These are phyloP conservation scores for Casaregolazyma lundiana DNA, from an alignment of 1,139 yeast species.

Conservation along the genomic window DNA sequence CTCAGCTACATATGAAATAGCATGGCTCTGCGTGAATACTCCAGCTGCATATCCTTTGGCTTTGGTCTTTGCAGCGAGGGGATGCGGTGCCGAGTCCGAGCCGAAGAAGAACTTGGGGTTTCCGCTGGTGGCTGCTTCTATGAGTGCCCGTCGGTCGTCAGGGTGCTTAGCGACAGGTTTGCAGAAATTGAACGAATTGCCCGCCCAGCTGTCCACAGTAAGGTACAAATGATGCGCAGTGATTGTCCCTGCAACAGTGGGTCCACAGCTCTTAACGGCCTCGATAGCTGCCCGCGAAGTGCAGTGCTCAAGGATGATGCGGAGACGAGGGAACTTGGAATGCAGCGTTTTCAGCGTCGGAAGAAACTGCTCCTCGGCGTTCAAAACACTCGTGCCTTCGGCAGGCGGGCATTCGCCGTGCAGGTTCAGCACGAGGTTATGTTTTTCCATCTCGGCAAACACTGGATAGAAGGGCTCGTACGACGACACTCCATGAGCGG, in stretches of 20 bases:
- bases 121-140: slow-evolving; percentile 88
- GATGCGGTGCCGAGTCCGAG: slow-evolving; percentile 97
- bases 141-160: slow-evolving; percentile 69
- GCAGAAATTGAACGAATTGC: slow-evolving; percentile 90
- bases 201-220: slow-evolving; percentile 95
- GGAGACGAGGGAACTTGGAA: slow-evolving; percentile 74
- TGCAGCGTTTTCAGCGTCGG: slow-evolving; percentile 87
- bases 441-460: slow-evolving; percentile 79
- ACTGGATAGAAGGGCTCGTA: slow-evolving; percentile 84
- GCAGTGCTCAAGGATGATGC: slow-evolving; percentile 91
- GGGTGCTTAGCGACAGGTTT: slow-evolving; percentile 97
- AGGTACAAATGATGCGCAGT: slow-evolving; percentile 92
- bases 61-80: slow-evolving; percentile 67
- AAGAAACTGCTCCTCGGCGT: slow-evolving; percentile 87
- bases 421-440: slow-evolving; percentile 70
- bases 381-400: slow-evolving; percentile 72
- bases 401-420: slow-evolving; percentile 90
- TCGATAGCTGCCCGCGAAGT: slow-evolving; percentile 86
- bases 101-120: slow-evolving; percentile 94
- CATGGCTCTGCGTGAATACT: slow-evolving; percentile 85
- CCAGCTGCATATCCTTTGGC: slow-evolving; percentile 94
- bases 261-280: slow-evolving; percentile 65
- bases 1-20: slow-evolving; percentile 79
- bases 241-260: slow-evolving; percentile 80
- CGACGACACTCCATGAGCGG: slow-evolving; percentile 87